Evolutionary conservation across 2,329 filamentous ascomycete genomes (phyloP).

Genomic region (Parastagonospora avenae): DNA sequence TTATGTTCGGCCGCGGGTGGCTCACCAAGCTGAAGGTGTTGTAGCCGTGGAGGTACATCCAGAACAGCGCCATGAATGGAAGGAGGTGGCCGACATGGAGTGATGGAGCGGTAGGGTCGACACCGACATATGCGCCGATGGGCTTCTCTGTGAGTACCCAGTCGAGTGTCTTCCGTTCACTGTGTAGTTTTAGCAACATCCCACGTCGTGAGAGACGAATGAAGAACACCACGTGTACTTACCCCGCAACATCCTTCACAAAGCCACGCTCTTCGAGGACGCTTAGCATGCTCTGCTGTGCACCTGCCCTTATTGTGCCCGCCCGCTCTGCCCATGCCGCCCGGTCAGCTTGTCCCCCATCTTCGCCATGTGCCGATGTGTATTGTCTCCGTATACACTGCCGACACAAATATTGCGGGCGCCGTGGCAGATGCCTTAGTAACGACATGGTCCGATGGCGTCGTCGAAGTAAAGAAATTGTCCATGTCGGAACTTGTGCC

Average conservation of each 20-base stretch:
- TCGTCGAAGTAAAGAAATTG: conserved; percentile 7
- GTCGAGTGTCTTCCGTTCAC: conserved; percentile 61
- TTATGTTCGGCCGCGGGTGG: conserved; percentile 8
- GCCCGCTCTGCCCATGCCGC: conserved; percentile 37
- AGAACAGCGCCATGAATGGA: conserved; percentile 82
- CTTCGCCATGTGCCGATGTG: conserved; percentile 15
- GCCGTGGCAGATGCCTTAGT: conserved; percentile 33
- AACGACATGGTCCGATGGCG: conserved; percentile 33
- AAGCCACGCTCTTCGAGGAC: conserved; percentile 73
- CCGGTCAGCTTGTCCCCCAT: too few species aligned
- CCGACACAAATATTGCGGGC: conserved; percentile 32
- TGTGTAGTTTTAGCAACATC: conserved; percentile 21
- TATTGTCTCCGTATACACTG: conserved; percentile 34
- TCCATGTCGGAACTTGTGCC: conserved; percentile 22
- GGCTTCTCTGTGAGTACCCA: conserved; percentile 68
- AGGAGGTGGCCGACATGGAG: conserved; percentile 81
- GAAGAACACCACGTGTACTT: conserved; percentile 37
- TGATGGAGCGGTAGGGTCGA: conserved; percentile 81
- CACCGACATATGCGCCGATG: conserved; percentile 77
- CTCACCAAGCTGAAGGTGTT: conserved; percentile 66
- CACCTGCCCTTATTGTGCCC: conserved; percentile 31
- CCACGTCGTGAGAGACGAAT: not conserved
- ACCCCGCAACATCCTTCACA: conserved; percentile 78
- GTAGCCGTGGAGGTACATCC: conserved; percentile 80
- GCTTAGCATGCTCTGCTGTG: conserved; percentile 59